These are phyloP conservation scores for Desmodesmus armatus DNA, from an alignment of 139 green algal species.

Conservation along the genomic window DNA sequence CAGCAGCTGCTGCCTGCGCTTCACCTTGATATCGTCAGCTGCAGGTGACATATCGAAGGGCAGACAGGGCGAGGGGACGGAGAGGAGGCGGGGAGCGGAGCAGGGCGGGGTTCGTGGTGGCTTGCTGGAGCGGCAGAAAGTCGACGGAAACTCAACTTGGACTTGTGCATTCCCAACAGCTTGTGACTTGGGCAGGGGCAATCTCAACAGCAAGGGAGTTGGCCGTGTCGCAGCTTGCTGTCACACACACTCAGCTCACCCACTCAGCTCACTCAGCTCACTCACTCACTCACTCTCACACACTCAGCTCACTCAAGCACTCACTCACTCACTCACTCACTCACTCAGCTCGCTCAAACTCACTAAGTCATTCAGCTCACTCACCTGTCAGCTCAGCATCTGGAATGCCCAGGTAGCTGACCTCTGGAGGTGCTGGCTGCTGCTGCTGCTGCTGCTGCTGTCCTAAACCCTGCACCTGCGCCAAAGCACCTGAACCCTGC, in stretches of 20 bases:
- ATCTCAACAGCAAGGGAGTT: neutral
- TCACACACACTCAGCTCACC: neutral
- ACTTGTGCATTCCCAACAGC: too few species aligned
- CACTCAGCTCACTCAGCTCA: neutral
- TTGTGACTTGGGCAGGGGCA: neutral
- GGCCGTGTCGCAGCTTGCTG: neutral
- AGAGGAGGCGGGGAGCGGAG: neutral
- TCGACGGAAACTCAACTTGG: too few species aligned
- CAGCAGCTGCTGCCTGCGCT: constrained; percentile 43
- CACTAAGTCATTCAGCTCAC: too few species aligned
- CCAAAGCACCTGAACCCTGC: neutral
- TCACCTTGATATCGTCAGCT: constrained; percentile 37
- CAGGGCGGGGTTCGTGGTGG: neutral
- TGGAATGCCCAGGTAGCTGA: constrained; percentile 28
- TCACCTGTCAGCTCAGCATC: constrained; percentile 26
- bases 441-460: constrained; percentile 29
- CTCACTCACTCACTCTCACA: too few species aligned
- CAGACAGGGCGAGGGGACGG: too few species aligned
- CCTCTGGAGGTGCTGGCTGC: neutral
- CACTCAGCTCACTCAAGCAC: too few species aligned
- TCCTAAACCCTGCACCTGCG: neutral
- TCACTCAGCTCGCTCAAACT: too few species aligned
- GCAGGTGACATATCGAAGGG: neutral
- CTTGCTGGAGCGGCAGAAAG: too few species aligned
- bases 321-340: too few species aligned